These are phyloP conservation scores for Torulaspora quercuum DNA, from an alignment of 805 yeast species.

Conservation along the genomic window DNA sequence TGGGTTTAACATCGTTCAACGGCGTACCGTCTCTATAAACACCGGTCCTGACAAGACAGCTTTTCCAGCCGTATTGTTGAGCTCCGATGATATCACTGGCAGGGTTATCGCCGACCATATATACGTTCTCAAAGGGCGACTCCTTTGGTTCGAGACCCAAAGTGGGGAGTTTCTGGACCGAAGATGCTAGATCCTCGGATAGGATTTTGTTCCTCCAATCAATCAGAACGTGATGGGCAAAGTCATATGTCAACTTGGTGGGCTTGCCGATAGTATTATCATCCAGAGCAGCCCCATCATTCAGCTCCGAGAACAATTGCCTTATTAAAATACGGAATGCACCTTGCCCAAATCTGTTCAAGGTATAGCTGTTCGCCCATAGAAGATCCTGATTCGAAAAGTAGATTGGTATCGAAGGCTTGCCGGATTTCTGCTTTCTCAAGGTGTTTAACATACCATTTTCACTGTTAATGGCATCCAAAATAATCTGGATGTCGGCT, in stretches of 20 bases:
- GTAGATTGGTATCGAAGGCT: constrained; percentile 65
- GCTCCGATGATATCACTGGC: constrained; percentile 92
- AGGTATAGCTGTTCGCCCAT: constrained; percentile 79
- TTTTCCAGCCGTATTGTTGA: constrained; percentile 80
- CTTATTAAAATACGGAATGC: constrained; percentile 68
- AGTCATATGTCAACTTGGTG: constrained; percentile 70
- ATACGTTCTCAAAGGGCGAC: constrained; percentile 59
- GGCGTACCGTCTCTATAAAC: constrained; percentile 63
- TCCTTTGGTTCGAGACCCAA: constrained; percentile 42
- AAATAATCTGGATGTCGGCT: constrained; percentile 72
- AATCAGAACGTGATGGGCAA: constrained; percentile 68
- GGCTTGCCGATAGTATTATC: constrained; percentile 79
- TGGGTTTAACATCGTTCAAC: constrained; percentile 44
- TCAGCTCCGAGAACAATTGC: constrained; percentile 51
- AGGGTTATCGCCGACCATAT: constrained; percentile 97
- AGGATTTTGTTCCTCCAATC: constrained; percentile 45
- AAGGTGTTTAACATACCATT: constrained; percentile 63
- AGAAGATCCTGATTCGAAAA: constrained; percentile 80
- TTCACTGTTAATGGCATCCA: constrained; percentile 64
- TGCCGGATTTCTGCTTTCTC: constrained; percentile 35
- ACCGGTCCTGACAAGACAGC: constrained; percentile 81
- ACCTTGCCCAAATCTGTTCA: constrained; percentile 90
- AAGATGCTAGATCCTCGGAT: constrained; percentile 13
- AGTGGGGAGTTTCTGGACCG: constrained; percentile 40
- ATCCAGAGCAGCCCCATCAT: constrained; percentile 47